Base-by-base conservation (phyloP, 345 rosid genomes). In the Eucalyptus curtisii region DNA sequence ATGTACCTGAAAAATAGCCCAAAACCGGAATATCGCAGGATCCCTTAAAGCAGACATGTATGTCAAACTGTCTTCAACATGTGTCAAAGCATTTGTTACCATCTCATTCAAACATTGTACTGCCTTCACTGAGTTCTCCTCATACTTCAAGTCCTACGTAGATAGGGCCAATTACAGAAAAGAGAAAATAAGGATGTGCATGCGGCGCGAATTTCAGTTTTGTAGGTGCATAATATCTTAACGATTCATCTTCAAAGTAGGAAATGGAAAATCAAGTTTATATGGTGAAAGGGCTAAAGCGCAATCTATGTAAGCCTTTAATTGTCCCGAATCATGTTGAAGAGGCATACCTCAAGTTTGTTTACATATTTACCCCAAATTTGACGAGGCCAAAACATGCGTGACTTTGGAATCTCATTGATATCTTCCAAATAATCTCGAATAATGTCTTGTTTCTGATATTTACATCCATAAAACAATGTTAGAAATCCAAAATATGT, bases 341-440 rank as follows among this genome's bases (percentile, higher is more conserved):
- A 90, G 87, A 88, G 71, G 86, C 87, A 84, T 85, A 95, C 99
- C 99, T 98, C 99, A 53, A 97, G 99, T 91, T 96, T 53, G 59
- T 53, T 53, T 53, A 53, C 25, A 53, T 53, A 53, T 53, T 53
- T 22, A 4, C 27, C 27, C 27, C 59, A 53, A 53, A 53, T 53
- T 1, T 22, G 12, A 53, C 0, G 59, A 53, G 59, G 59, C 59
- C 59, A 53, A 22, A 53, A 53, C 27, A 53, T 53, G 11, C 59
- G 27, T 95, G 96, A 93, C 93, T 94, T 95, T 47, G 99, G 99
- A 91, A 96, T 95, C 94, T 97, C 99, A 88, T 97, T 98, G 31
- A 98, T 96, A 90, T 98, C 99, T 93, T 98, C 99, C 68, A 96
- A 92, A 90, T 96, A 98, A 92, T 97, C 99, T 89, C 96, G 93